phyloP scores from a whole-genome alignment of 371 early-diverging fungal genomes.

The Coemansia sp. region DNA sequence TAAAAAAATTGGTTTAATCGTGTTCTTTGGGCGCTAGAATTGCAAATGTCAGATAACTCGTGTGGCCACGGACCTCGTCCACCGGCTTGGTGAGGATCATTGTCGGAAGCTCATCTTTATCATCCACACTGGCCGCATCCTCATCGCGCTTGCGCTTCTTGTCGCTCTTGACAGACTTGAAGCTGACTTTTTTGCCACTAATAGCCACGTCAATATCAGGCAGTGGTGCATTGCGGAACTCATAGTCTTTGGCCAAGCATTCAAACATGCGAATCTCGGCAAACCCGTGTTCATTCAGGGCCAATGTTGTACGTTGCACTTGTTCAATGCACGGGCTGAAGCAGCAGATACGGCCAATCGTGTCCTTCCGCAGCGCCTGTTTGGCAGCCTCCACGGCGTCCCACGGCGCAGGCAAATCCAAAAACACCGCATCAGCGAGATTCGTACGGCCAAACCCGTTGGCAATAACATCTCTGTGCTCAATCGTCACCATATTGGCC shows the following conservation, averaged over 20 bases:
- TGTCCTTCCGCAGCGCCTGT: slow-evolving; percentile 71
- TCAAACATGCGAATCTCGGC: slow-evolving; percentile 54
- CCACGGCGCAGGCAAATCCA: slow-evolving; percentile 97
- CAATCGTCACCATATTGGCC: slow-evolving; percentile 61
- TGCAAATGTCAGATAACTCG: slow-evolving; percentile 91
- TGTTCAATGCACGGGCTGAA: slow-evolving; percentile 97
- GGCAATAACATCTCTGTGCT: slow-evolving; percentile 85
- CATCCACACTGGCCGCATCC: neutral
- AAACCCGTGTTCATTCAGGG: slow-evolving; percentile 72
- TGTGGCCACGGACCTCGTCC: slow-evolving; percentile 72
- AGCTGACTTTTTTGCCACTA: slow-evolving; percentile 39
- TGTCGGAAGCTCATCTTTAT: slow-evolving; percentile 7
- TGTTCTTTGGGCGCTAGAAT: slow-evolving; percentile 30
- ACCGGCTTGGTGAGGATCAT: slow-evolving; percentile 32
- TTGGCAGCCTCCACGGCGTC: slow-evolving; percentile 84
- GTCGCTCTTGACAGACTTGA: slow-evolving; percentile 20
- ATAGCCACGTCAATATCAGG: slow-evolving; percentile 51
- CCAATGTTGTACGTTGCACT: slow-evolving; percentile 75
- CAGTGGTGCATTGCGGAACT: slow-evolving; percentile 28
- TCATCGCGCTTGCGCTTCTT: slow-evolving; percentile 29
- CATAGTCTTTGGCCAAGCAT: slow-evolving; percentile 44
- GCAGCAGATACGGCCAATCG: slow-evolving; percentile 81
- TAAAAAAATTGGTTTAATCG: neutral
- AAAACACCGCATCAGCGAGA: slow-evolving; percentile 84
- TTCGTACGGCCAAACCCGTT: slow-evolving; percentile 81